phyloP scores from a whole-genome alignment of 2,329 filamentous ascomycete species.

The Arachnomyces sp. region DNA sequence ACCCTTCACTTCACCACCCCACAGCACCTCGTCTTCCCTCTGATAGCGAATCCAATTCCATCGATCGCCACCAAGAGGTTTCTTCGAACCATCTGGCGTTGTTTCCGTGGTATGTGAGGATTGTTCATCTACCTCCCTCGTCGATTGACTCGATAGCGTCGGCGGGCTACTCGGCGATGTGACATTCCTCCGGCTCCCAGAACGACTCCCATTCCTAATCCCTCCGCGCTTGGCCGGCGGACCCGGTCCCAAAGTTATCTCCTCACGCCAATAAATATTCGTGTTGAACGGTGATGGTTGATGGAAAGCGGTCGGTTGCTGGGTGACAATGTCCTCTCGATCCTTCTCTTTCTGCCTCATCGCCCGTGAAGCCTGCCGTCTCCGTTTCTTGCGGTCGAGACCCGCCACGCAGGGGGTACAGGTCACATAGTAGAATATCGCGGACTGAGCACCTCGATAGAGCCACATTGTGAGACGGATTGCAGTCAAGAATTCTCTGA shows the following conservation, averaged over 20 bases:
- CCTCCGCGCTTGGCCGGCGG: conserved; percentile 55
- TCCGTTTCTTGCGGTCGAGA: conserved; percentile 61
- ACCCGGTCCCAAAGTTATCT: conserved; percentile 74
- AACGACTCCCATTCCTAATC: conserved; percentile 49
- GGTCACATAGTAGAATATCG: conserved; percentile 43
- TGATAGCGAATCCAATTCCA: conserved; percentile 78
- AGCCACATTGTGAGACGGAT: conserved; percentile 33
- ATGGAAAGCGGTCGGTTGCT: conserved; percentile 66
- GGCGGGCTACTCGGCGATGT: conserved; percentile 35
- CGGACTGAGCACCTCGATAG: conserved; percentile 42
- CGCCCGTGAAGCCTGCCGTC: conserved; percentile 61
- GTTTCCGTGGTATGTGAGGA: conserved; percentile 29
- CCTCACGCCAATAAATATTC: conserved; percentile 81
- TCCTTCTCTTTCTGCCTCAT: conserved; percentile 52
- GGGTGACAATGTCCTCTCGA: conserved; percentile 48
- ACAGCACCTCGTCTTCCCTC: conserved; percentile 79
- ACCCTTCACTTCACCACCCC: conserved; percentile 55
- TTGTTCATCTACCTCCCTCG: conserved; percentile 16
- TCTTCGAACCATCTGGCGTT: conserved; percentile 44
- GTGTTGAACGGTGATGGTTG: conserved; percentile 75
- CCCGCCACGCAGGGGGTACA: conserved; percentile 60
- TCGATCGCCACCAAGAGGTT: conserved; percentile 43
- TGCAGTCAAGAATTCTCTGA: too few relatives aligned
- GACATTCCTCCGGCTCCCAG: conserved; percentile 52
- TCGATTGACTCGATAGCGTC: conserved; percentile 18